phyloP scores from a whole-genome alignment of 2,329 filamentous ascomycete genomes.

The Colletotrichum tofieldiae region DNA sequence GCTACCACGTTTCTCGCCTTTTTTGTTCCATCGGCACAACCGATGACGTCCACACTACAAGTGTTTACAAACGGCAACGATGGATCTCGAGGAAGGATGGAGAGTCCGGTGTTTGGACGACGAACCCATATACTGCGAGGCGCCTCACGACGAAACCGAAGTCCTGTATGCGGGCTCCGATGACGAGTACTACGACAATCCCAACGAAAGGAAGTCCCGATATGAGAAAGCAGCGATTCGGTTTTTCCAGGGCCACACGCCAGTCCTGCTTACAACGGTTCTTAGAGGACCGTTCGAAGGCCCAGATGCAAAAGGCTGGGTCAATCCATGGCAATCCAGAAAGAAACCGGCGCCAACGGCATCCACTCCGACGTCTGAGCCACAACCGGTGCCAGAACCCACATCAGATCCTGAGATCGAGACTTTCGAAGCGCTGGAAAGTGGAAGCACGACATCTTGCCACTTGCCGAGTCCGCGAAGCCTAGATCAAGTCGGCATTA shows the following conservation, averaged over 20 bases:
- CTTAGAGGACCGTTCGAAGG: conserved; percentile 74
- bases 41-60: neutral
- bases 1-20: neutral
- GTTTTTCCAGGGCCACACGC: conserved; percentile 70
- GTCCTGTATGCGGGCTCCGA: conserved; percentile 72
- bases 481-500: conserved; percentile 53
- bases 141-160: conserved; percentile 59
- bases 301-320: conserved; percentile 58
- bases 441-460: conserved; percentile 46
- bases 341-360: conserved; percentile 35
- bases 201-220: conserved; percentile 64
- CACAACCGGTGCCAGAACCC: conserved; percentile 1
- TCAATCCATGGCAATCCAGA: conserved; percentile 66
- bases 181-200: conserved; percentile 65
- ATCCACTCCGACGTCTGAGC: conserved; percentile 15
- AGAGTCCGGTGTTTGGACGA: conserved; percentile 40
- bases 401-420: neutral
- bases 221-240: conserved; percentile 73
- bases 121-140: conserved; percentile 63
- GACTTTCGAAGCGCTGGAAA: conserved; percentile 10
- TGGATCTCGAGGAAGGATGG: conserved; percentile 27
- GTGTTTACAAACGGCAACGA: neutral
- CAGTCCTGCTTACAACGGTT: conserved; percentile 72
- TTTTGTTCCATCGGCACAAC: neutral
- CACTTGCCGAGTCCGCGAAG: conserved; percentile 61